Evolutionary conservation across 2,329 filamentous ascomycete species (phyloP), one percentile per base, ranked within the genome.

Genomic region (Fusarium compactum): DNA sequence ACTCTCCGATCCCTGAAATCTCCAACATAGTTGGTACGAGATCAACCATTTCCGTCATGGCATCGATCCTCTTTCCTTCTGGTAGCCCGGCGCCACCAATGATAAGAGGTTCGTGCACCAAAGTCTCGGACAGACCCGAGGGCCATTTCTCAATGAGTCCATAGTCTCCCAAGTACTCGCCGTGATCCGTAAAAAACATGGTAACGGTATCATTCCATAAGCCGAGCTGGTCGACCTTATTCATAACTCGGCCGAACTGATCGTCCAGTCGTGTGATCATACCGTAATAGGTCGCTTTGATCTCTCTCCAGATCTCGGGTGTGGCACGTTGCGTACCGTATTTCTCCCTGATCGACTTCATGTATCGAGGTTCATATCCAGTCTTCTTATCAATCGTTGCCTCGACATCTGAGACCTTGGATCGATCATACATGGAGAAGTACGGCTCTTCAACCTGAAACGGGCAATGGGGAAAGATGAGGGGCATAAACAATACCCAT

Each of bases 61-160:
- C 77, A 9, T 77, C 63, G 0, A 77, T 75, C 3, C 64, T 75
- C 18, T 77, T 76, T 8, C 79, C 79, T 9, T 74, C 54, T 2
- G 81, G 81, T 1, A 85, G 58, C 0, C 82, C 82, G 0, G 75
- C 81, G 1, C 82, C 82, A 2, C 77, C 83, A 18, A 85, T 76
- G 24, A 85, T 80, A 1, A 85, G 74, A 1, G 83, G 84, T 53
- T 84, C 81, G 18, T 81, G 81, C 0, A 80, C 76, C 1, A 85
- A 76, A 2, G 77, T 76, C 32, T 84, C 80, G 0, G 79, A 83
- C 0, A 84, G 67, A 5, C 80, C 83, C 0, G 80, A 83, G 0
- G 82, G 83, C 82, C 83, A 85, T 60, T 85, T 85, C 70, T 85
- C 83, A 24, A 86, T 82, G 15, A 85, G 71, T 0, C 83, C 83